phyloP scores from a whole-genome alignment of 78 protist genomes.

The Planoprotostelium fungivorum region DNA sequence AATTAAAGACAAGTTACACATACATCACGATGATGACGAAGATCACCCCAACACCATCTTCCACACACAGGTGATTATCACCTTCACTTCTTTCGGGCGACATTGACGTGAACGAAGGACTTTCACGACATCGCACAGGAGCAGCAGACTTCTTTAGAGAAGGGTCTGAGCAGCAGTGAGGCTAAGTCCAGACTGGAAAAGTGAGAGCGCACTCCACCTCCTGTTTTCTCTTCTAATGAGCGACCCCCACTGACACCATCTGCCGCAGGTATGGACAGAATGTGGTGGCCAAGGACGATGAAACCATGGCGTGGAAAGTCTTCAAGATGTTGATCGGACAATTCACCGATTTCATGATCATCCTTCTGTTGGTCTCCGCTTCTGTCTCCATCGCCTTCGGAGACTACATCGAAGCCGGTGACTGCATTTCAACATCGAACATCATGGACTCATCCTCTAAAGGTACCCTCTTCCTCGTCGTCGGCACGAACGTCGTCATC shows the following conservation, averaged over 20 bases:
- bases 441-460: background rate
- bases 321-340: background rate
- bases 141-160: background rate
- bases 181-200: background rate
- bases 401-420: background rate
- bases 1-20: background rate
- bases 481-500: conserved; percentile 41
- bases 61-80: background rate
- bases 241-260: too few relatives aligned
- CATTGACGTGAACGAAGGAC: background rate
- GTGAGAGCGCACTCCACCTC: background rate
- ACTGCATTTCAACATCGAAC: background rate
- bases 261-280: background rate
- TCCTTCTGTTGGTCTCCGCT: background rate
- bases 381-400: background rate
- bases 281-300: background rate
- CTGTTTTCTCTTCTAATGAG: too few relatives aligned
- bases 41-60: background rate
- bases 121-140: background rate
- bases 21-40: background rate
- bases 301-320: background rate
- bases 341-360: background rate
- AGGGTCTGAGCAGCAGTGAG: background rate
- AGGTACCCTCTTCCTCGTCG: conserved; percentile 29
- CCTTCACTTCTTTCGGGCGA: background rate